Percentiles rank a stretch among this genome's conserved stretches.
These are phyloP conservation scores for Trichoderma breve DNA, from an alignment of 2,329 filamentous ascomycete species.

Conservation along the genomic window DNA sequence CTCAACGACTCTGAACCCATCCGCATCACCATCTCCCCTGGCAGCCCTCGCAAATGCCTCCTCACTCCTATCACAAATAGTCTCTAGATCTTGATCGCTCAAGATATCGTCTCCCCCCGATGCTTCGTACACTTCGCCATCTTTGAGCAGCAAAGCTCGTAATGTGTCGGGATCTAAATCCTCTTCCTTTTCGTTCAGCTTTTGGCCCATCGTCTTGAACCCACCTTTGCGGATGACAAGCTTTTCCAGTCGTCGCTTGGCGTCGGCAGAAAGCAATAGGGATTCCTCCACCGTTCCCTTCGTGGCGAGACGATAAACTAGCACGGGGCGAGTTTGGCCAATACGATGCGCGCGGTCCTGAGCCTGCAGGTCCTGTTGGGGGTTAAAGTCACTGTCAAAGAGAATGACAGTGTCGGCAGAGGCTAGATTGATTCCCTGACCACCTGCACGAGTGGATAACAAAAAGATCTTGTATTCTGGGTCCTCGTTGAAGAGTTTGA, in stretches of 20 bases:
- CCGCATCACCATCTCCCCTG: slow-evolving; percentile 70
- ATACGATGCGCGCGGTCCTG: slow-evolving; percentile 95
- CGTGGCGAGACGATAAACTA: slow-evolving; percentile 91
- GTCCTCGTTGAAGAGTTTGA: slow-evolving; percentile 69
- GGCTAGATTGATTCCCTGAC: slow-evolving; percentile 91
- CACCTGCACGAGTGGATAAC: slow-evolving; percentile 85
- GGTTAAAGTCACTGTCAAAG: slow-evolving; percentile 90
- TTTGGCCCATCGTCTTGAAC: slow-evolving; percentile 68
- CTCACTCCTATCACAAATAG: slow-evolving; percentile 73
- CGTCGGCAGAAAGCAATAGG: slow-evolving; percentile 81
- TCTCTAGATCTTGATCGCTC: slow-evolving; percentile 71
- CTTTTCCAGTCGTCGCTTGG: slow-evolving; percentile 88
- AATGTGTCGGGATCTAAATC: slow-evolving; percentile 61
- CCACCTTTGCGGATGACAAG: slow-evolving; percentile 93
- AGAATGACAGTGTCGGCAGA: slow-evolving; percentile 90
- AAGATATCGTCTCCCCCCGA: slow-evolving; percentile 65
- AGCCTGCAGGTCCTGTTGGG: slow-evolving; percentile 93
- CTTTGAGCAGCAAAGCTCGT: slow-evolving; percentile 62
- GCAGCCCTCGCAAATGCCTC: slow-evolving; percentile 69
- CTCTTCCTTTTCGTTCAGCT: slow-evolving; percentile 51
- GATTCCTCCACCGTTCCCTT: slow-evolving; percentile 90
- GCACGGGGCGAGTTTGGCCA: slow-evolving; percentile 85
- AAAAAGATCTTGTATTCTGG: slow-evolving; percentile 73
- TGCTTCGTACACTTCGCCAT: slow-evolving; percentile 65
- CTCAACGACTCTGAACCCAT: slow-evolving; percentile 74